Base-by-base conservation (phyloP, 352 stramenopile genomes). In the Phytopythium ostracodes region DNA sequence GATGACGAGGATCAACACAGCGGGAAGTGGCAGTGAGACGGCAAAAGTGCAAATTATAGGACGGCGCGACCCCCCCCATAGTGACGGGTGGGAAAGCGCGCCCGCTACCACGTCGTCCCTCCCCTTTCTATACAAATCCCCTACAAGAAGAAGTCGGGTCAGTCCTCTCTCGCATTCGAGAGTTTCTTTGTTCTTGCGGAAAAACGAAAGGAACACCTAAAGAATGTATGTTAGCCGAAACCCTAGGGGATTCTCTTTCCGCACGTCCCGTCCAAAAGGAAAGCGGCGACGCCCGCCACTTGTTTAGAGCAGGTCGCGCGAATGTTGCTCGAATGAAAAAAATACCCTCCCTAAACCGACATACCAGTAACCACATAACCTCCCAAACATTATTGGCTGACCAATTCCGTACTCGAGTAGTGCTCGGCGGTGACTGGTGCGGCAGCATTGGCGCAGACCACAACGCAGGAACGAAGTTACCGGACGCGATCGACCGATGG, bases 401-500 rank as follows among this genome's bases (percentile, higher is more conserved):
- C 35, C 10, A 42, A 12, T n/a, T n/a, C n/a, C n/a, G n/a, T n/a
- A n/a, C n/a, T n/a, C n/a, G n/a, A n/a, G n/a, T n/a, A n/a, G n/a
- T n/a, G n/a, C n/a, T n/a, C n/a, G n/a, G n/a, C n/a, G n/a, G n/a
- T n/a, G 38, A 43, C 38, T 43, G 38, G 38, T 43, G 42, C 42
- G 50, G 22, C 20, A 38, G 52, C 31, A 47, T 58, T 58, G 52
- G 52, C 52, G 22, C 20, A 27, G 20, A 57, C 14, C 17, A 14
- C 14, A 14, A n/a, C n/a, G n/a, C n/a, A n/a, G n/a, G 15, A 42
- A 33, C 29, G 27, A 35, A 47, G 31, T 14, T 38, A 22, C 11
- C 29, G 27, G 29, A 38, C 38, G 49, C 49, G 49, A 56, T 15
- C 14, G 49, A 22, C 9, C 52, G 54, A 88, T 88, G 78, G 75